Base-by-base conservation (phyloP, 2,329 filamentous ascomycete genomes). In the Celoporthe dispersa region DNA sequence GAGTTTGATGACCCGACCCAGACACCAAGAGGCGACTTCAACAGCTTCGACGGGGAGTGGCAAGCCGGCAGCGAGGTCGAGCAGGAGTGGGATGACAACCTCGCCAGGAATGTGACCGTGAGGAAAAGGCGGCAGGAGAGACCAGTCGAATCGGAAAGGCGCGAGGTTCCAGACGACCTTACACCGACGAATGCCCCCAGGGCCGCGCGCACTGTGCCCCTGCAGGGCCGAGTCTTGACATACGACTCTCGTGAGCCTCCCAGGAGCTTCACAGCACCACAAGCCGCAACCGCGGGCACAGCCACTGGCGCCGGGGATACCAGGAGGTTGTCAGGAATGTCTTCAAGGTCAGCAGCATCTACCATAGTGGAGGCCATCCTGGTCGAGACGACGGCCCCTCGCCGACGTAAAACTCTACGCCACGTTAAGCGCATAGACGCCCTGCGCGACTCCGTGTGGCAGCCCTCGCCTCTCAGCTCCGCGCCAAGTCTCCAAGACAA, bases 31-130 rank as follows among this genome's bases (percentile, higher is more conserved):
- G 79, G 82, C 71, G 84, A 86, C 64, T 88, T 88, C 74, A 79
- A 81, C 71, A 81, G 82, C 68, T 89, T 88, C 77, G 88, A 91
- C 75, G 88, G 87, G 57, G 85, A 87, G 76, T 91, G 87, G 87
- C 81, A 78, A 65, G 81, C 82, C 41, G 77, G 78, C 39, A 81
- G 77, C 73, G 83, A 87, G 72, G 83, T 84, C 41, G 84, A 85
- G 72, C 80, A 83, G 76, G 85, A 88, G 79, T 88, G 86, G 84
- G 85, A 89, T 73, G 79, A 83, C 71, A 85, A 85, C 77, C 78
- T 86, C 53, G 80, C 83, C 74, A 84, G 85, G 79, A 84, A 86
- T 81, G 86, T 87, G 57, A 84, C 80, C 25, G 83, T 88, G 37
- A 84, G 83, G 73, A 88, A 85, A 74, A 82, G 78, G 75, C 80